A percentile compares a stretch with the other conserved stretches of the same genome.
These are phyloP conservation scores for Dillenia suffruticosa DNA, from an alignment of 164 flowering plant genomes.

Conservation along the genomic window DNA sequence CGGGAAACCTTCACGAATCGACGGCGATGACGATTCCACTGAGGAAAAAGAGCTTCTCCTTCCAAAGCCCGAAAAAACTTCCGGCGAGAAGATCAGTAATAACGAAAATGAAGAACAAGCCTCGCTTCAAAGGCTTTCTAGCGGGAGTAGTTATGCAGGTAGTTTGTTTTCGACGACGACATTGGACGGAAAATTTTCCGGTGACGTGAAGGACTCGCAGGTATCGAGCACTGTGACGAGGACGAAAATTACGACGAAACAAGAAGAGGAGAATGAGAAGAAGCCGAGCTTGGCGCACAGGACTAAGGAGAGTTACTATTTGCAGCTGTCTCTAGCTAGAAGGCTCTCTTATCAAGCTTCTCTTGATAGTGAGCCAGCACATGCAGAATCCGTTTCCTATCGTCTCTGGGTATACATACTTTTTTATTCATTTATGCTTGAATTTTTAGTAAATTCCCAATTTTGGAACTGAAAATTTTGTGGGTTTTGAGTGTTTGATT, in stretches of 20 bases:
- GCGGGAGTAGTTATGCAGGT: slow-evolving; percentile 62
- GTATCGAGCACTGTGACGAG: background rate
- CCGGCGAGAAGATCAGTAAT: slow-evolving; percentile 14
- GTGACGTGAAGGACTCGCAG: slow-evolving; percentile 29
- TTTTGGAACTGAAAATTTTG: background rate
- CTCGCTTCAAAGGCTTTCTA: slow-evolving; percentile 54
- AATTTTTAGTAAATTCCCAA: background rate
- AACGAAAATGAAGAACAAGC: slow-evolving; percentile 37
- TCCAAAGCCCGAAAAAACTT: slow-evolving; percentile 12
- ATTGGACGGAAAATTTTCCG: slow-evolving; percentile 37
- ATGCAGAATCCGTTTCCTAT: slow-evolving; percentile 58
- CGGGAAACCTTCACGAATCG: slow-evolving; percentile 17
- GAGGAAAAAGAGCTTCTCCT: slow-evolving; percentile 31
- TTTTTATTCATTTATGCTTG: background rate
- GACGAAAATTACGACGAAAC: slow-evolving; percentile 7
- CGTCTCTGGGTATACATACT: slow-evolving; percentile 74
- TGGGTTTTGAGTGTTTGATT: too few relatives aligned
- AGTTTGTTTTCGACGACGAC: slow-evolving; percentile 71
- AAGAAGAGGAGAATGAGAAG: slow-evolving; percentile 21
- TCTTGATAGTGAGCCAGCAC: slow-evolving; percentile 35
- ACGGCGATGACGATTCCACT: slow-evolving; percentile 13
- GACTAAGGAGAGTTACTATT: slow-evolving; percentile 54
- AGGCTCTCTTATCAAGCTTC: slow-evolving; percentile 53
- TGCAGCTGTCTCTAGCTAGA: slow-evolving; percentile 68
- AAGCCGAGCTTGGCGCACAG: slow-evolving; percentile 35